phyloP scores from a whole-genome alignment of 176 grass and related monocot genomes.

The Ananas comosus region DNA sequence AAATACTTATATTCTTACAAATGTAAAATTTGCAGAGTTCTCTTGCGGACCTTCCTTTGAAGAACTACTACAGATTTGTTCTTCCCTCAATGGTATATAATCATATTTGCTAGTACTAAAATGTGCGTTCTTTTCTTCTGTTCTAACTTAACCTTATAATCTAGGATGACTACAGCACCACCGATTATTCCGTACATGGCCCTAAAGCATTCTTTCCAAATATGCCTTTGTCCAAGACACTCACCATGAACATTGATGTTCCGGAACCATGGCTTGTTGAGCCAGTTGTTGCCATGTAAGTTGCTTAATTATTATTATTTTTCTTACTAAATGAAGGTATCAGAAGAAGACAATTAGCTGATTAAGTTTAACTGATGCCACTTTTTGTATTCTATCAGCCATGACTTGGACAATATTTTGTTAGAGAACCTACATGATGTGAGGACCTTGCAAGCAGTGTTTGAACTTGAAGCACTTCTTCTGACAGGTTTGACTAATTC shows the following conservation, averaged over 20 bases:
- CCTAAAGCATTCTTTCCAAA: conserved; percentile 97
- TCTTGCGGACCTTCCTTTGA: conserved; percentile 89
- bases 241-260: conserved; percentile 98
- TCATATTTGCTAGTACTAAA: conserved; percentile 6
- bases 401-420: conserved; percentile 96
- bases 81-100: conserved; percentile 68
- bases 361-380: background rate
- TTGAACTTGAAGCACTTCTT: conserved; percentile 97
- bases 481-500: conserved; percentile 58
- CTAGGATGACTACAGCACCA: conserved; percentile 81
- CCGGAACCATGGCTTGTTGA: conserved; percentile 99
- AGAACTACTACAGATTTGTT: conserved; percentile 98
- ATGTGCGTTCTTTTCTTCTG: background rate
- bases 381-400: conserved; percentile 34
- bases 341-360: background rate
- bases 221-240: conserved; percentile 94
- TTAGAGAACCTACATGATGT: conserved; percentile 86
- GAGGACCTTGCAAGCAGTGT: conserved; percentile 80
- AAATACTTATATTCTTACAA: conserved; percentile 11
- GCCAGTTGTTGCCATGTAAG: conserved; percentile 92
- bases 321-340: background rate
- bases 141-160: conserved; percentile 21
- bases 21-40: conserved; percentile 74
- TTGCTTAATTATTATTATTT: conserved; percentile 1
- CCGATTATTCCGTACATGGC: conserved; percentile 77